These are phyloP conservation scores for Seiridium unicorne DNA, from an alignment of 2,329 filamentous ascomycete species.

Conservation along the genomic window DNA sequence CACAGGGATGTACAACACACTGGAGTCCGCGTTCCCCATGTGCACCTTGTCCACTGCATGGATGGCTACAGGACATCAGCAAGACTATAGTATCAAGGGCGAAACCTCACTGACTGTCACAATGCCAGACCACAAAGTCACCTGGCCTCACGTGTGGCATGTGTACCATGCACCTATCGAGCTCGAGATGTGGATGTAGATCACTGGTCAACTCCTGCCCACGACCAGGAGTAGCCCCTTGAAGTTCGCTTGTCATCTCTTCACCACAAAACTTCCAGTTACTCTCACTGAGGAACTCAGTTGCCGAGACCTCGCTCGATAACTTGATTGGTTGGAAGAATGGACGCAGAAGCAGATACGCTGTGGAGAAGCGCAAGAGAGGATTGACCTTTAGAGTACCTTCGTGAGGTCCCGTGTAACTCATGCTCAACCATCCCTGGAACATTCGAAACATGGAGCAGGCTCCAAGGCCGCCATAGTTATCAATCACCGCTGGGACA, in stretches of 20 bases:
- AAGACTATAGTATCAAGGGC: neutral
- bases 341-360: conserved; percentile 78
- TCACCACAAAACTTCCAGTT: conserved; percentile 60
- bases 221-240: conserved; percentile 67
- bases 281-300: conserved; percentile 45
- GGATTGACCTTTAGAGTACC: conserved; percentile 84
- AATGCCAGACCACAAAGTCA: conserved; percentile 83
- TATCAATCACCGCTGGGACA: conserved; percentile 65
- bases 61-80: conserved; percentile 42
- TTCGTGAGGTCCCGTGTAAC: conserved; percentile 67
- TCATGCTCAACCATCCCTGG: conserved; percentile 87
- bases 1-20: conserved; percentile 85
- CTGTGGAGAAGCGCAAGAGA: conserved; percentile 69
- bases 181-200: conserved; percentile 69
- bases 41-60: conserved; percentile 84
- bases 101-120: conserved; percentile 54
- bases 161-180: conserved; percentile 69
- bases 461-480: conserved; percentile 78
- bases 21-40: conserved; percentile 68
- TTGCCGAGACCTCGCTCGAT: conserved; percentile 36
- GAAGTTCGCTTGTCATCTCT: conserved; percentile 56
- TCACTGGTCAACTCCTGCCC: conserved; percentile 65
- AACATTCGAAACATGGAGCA: conserved; percentile 86
- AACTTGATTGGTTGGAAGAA: conserved; percentile 66
- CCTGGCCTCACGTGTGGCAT: conserved; percentile 68